These are phyloP conservation scores for Dysphania ambrosioides DNA, from an alignment of 148 eudicot species.

Conservation along the genomic window DNA sequence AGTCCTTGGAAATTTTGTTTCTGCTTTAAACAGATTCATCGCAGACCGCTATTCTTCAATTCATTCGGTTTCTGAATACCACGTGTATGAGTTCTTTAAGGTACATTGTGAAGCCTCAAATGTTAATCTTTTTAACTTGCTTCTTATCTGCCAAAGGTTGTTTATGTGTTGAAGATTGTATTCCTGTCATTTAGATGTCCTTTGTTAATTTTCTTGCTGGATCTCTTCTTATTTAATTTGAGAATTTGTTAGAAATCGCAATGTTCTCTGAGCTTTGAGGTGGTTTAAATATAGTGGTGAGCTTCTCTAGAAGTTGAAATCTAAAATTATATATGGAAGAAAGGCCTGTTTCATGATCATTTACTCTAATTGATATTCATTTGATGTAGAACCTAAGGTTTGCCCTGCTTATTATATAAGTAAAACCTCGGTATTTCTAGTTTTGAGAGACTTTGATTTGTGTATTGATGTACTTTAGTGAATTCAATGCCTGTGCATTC, in stretches of 20 bases:
- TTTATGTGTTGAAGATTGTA: not conserved
- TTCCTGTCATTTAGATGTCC: not conserved
- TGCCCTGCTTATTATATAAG: too few species aligned
- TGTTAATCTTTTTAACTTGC: not conserved
- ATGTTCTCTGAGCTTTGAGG: not conserved
- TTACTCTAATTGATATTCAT: not conserved
- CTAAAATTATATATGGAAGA: not conserved
- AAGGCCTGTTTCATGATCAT: not conserved
- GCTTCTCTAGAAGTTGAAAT: not conserved
- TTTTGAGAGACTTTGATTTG: too few species aligned
- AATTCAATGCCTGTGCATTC: not conserved
- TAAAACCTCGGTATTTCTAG: not conserved
- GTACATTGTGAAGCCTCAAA: slow-evolving; percentile 25
- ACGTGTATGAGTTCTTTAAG: slow-evolving; percentile 80
- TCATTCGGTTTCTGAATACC: slow-evolving; percentile 73
- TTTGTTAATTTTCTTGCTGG: not conserved
- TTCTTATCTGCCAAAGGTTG: not conserved
- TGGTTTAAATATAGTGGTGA: not conserved
- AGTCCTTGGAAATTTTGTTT: slow-evolving; percentile 85
- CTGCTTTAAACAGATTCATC: slow-evolving; percentile 72
- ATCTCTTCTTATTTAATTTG: not conserved
- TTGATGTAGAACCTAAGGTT: too few species aligned
- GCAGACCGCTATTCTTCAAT: slow-evolving; percentile 64
- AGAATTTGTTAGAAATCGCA: not conserved
- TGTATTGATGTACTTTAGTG: not conserved